Percentiles rank a stretch among this genome's conserved stretches.
phyloP scores from a whole-genome alignment of 345 rosid genomes.

The Acer campestre region DNA sequence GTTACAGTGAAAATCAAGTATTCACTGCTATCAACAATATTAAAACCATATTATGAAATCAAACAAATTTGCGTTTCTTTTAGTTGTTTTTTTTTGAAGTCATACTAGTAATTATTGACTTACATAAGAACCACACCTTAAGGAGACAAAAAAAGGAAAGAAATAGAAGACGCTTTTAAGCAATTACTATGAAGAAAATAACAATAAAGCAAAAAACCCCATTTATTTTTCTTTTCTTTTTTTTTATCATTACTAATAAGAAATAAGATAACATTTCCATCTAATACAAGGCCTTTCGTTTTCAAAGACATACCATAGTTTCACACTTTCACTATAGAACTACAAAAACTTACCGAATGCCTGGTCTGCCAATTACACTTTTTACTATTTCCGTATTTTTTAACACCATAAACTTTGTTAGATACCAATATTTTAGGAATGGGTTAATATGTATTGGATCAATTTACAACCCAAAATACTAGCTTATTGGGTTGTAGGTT shows the following conservation, averaged over 20 bases:
- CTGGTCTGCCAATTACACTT: background rate
- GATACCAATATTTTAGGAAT: too few relatives aligned
- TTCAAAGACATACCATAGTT: background rate
- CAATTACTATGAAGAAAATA: background rate
- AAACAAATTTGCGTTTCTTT: background rate
- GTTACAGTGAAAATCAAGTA: background rate
- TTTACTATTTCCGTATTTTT: background rate
- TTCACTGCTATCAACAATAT: background rate
- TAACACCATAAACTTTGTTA: too few relatives aligned
- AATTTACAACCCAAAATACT: background rate
- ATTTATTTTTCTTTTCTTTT: too few relatives aligned
- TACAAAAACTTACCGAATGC: background rate
- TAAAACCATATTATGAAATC: background rate
- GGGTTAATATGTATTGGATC: too few relatives aligned
- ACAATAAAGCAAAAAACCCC: background rate
- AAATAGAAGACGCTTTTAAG: background rate
- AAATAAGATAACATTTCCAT: background rate
- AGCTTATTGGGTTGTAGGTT: too few relatives aligned
- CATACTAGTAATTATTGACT: background rate
- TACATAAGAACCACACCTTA: background rate
- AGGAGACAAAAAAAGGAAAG: background rate
- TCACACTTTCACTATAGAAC: background rate
- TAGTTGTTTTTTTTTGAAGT: background rate
- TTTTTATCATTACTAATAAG: background rate
- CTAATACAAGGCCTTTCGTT: background rate